A percentile compares a stretch with the other conserved stretches of the same genome.
phyloP scores from a whole-genome alignment of 2,329 filamentous ascomycete genomes.

The Aspergillus sergii region DNA sequence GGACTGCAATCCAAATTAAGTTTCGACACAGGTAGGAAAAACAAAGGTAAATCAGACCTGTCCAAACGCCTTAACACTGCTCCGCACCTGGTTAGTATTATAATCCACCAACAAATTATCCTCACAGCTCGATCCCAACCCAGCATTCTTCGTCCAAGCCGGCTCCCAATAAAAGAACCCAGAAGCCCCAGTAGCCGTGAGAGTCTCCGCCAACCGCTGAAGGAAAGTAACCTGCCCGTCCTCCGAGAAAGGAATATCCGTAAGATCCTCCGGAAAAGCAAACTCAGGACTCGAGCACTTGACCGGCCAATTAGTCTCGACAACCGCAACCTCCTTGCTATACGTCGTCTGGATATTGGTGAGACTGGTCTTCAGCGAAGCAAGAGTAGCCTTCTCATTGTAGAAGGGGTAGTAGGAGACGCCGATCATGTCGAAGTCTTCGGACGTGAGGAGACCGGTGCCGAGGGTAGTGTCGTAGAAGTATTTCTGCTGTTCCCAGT shows the following conservation, averaged over 20 bases:
- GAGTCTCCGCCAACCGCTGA: conserved; percentile 59
- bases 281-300: conserved; percentile 62
- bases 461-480: conserved; percentile 64
- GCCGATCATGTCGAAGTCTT: conserved; percentile 71
- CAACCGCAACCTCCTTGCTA: conserved; percentile 68
- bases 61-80: conserved; percentile 60
- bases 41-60: conserved; percentile 41
- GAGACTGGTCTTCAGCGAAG: conserved; percentile 58
- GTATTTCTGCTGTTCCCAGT: conserved; percentile 66
- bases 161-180: conserved; percentile 77
- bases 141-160: conserved; percentile 68
- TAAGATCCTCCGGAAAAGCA: conserved; percentile 63
- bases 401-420: conserved; percentile 77
- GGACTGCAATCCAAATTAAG: background rate
- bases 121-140: conserved; percentile 65
- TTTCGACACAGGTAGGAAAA: background rate
- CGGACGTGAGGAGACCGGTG: conserved; percentile 51
- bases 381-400: conserved; percentile 60
- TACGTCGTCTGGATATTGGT: conserved; percentile 63
- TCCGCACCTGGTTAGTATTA: conserved; percentile 54
- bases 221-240: conserved; percentile 67
- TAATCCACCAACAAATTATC: conserved; percentile 65
- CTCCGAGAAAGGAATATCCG: conserved; percentile 62
- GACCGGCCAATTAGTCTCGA: conserved; percentile 71
- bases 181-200: conserved; percentile 57